These are phyloP conservation scores for Starmerella floris DNA, from an alignment of 805 yeast species.

Conservation along the genomic window DNA sequence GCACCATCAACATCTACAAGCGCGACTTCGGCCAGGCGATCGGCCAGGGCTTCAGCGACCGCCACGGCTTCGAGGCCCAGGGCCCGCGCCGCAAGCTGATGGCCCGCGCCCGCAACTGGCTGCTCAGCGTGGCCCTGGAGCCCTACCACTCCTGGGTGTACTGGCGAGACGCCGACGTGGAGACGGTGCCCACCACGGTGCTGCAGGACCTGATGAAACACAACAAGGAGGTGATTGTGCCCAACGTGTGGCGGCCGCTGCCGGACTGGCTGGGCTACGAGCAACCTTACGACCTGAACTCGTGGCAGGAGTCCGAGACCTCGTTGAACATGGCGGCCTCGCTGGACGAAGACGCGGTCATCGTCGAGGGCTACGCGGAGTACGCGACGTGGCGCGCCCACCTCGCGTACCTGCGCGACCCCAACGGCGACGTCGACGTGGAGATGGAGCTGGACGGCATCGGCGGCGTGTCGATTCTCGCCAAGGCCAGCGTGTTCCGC, in stretches of 20 bases:
- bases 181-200: slow-evolving; percentile 72
- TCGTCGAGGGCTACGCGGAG: slow-evolving; percentile 94
- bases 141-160: slow-evolving; percentile 96
- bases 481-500: slow-evolving; percentile 76
- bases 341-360: slow-evolving; percentile 85
- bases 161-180: slow-evolving; percentile 99
- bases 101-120: slow-evolving; percentile 96
- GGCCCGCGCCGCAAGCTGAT: slow-evolving; percentile 90
- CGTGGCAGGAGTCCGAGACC: slow-evolving; percentile 84
- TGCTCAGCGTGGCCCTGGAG: slow-evolving; percentile 70
- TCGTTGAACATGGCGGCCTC: slow-evolving; percentile 38
- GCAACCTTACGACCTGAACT: slow-evolving; percentile 91
- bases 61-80: slow-evolving; percentile 95
- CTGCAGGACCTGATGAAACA: slow-evolving; percentile 91
- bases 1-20: slow-evolving; percentile 69
- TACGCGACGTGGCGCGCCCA: slow-evolving; percentile 98
- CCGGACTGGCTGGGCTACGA: slow-evolving; percentile 82
- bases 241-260: slow-evolving; percentile 95
- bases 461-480: slow-evolving; percentile 89
- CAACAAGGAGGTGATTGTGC: slow-evolving; percentile 83
- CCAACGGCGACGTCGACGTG: slow-evolving; percentile 85
- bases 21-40: slow-evolving; percentile 90
- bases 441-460: slow-evolving; percentile 92
- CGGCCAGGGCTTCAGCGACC: slow-evolving; percentile 87
- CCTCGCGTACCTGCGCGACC: slow-evolving; percentile 85